Percentiles rank a stretch among this genome's conserved stretches.
These are phyloP conservation scores for Periconia digitata DNA, from an alignment of 2,329 filamentous ascomycete species.

Conservation along the genomic window DNA sequence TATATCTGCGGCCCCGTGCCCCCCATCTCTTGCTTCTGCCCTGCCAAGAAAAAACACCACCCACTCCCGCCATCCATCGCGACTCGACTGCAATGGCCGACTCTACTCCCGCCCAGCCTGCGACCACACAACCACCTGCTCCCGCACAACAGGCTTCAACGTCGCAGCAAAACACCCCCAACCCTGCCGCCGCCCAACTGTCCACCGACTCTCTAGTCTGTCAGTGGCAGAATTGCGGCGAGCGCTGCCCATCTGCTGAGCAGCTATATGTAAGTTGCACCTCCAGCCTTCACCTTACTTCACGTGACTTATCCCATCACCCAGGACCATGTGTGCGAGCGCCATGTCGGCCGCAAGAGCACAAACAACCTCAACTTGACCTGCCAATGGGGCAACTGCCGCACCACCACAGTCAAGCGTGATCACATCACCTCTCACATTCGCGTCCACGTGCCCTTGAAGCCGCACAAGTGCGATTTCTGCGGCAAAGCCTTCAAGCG, in stretches of 20 bases:
- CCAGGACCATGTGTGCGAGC: slow-evolving; percentile 96
- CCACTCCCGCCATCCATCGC: background rate
- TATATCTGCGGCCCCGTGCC: background rate
- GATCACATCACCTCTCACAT: slow-evolving; percentile 99
- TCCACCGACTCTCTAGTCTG: slow-evolving; percentile 54
- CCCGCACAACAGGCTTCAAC: slow-evolving; percentile 36
- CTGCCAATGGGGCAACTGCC: slow-evolving; percentile 95
- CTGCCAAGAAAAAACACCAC: background rate
- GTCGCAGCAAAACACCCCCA: slow-evolving; percentile 35
- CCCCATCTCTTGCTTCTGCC: background rate
- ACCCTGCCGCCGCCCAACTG: slow-evolving; percentile 30
- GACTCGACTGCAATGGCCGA: slow-evolving; percentile 6
- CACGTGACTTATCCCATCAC: slow-evolving; percentile 9
- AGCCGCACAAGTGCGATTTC: slow-evolving; percentile 98
- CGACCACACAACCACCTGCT: slow-evolving; percentile 7
- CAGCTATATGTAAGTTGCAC: slow-evolving; percentile 63
- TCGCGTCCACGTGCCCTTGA: slow-evolving; percentile 95
- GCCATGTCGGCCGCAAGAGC: slow-evolving; percentile 97
- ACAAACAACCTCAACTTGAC: slow-evolving; percentile 98
- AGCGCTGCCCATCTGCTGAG: slow-evolving; percentile 60
- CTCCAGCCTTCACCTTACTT: slow-evolving; percentile 10
- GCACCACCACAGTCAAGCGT: slow-evolving; percentile 95
- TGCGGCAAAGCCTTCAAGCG: slow-evolving; percentile 99
- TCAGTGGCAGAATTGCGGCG: slow-evolving; percentile 65
- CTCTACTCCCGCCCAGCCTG: slow-evolving; percentile 3